phyloP scores from a whole-genome alignment of 768 basidiomycete genomes.

The Lanmaoa rubissima region DNA sequence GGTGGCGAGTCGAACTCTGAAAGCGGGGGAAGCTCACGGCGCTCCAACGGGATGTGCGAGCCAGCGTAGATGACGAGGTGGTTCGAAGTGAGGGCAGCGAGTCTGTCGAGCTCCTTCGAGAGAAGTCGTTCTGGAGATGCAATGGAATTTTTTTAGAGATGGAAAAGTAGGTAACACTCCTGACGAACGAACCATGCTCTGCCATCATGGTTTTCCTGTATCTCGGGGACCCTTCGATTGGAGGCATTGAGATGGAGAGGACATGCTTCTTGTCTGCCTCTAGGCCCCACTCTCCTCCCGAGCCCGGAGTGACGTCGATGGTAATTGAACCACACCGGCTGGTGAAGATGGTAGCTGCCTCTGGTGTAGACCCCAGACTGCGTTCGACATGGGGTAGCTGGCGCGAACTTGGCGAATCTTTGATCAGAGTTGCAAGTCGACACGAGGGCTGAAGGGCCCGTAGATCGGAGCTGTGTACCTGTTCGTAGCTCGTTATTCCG shows the following conservation, averaged over 20 bases:
- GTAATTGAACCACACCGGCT: conserved; percentile 52
- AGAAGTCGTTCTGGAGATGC: conserved; percentile 41
- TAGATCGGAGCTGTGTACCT: conserved; percentile 80
- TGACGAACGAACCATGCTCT: conserved; percentile 46
- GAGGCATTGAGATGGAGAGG: conserved; percentile 54
- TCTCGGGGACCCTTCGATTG: conserved; percentile 39
- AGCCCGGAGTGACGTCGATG: conserved; percentile 42
- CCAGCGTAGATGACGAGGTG: conserved; percentile 70
- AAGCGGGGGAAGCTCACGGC: conserved; percentile 39
- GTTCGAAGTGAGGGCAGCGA: conserved; percentile 51
- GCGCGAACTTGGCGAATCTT: conserved; percentile 49
- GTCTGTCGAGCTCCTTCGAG: conserved; percentile 45
- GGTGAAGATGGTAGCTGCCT: conserved; percentile 45
- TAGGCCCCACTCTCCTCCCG: conserved; percentile 34
- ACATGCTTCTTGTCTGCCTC: conserved; percentile 50
- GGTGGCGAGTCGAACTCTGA: conserved; percentile 30
- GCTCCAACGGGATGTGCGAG: conserved; percentile 40
- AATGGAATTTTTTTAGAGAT: conserved; percentile 2
- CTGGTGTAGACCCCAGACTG: conserved; percentile 28
- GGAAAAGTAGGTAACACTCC: background rate
- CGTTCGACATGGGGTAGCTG: conserved; percentile 60
- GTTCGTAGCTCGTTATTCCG: conserved; percentile 3
- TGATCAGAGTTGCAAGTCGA: conserved; percentile 46
- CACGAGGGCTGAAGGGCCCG: conserved; percentile 55
- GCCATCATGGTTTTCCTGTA: conserved; percentile 48